phyloP scores from a whole-genome alignment of 1,139 yeast species.

The Yamadazyma songkhlaensis region DNA sequence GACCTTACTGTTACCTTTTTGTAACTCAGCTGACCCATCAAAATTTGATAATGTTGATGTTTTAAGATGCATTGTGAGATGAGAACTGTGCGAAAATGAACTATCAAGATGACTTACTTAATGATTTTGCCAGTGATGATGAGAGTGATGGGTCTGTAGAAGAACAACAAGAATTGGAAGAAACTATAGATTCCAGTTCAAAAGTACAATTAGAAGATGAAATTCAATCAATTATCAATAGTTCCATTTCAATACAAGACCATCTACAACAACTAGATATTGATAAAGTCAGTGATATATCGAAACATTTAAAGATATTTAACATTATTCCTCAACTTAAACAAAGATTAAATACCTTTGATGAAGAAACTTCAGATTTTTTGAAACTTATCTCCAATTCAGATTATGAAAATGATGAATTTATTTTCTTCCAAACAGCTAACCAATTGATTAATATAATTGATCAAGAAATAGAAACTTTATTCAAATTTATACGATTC shows the following conservation, averaged over 20 bases:
- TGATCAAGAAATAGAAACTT: constrained; percentile 49
- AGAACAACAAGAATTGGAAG: constrained; percentile 6
- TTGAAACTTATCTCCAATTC: constrained; percentile 31
- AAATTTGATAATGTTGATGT: constrained; percentile 50
- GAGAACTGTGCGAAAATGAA: constrained; percentile 15
- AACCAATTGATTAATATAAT: constrained; percentile 59
- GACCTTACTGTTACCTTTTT: constrained; percentile 51
- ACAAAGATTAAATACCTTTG: constrained; percentile 21
- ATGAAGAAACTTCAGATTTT: constrained; percentile 29
- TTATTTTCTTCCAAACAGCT: constrained; percentile 43
- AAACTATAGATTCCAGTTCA: constrained; percentile 1
- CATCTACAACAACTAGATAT: constrained; percentile 8
- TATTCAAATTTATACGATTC: constrained; percentile 50
- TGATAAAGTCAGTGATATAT: constrained; percentile 5
- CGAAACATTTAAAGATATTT: constrained; percentile 20
- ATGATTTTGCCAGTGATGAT: constrained; percentile 28
- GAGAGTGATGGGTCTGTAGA: constrained; percentile 17
- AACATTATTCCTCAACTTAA: constrained; percentile 27
- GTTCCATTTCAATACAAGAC: constrained; percentile 10
- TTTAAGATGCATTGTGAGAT: constrained; percentile 13
- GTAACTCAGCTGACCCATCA: constrained; percentile 76
- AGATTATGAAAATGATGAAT: constrained; percentile 37
- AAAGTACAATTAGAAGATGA: constrained; percentile 1
- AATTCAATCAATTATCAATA: constrained; percentile 10
- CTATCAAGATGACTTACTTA: constrained; percentile 33